Conservation (phyloP, 768 basidiomycete species). For the Xerocomellus chrysenteron region DNA sequence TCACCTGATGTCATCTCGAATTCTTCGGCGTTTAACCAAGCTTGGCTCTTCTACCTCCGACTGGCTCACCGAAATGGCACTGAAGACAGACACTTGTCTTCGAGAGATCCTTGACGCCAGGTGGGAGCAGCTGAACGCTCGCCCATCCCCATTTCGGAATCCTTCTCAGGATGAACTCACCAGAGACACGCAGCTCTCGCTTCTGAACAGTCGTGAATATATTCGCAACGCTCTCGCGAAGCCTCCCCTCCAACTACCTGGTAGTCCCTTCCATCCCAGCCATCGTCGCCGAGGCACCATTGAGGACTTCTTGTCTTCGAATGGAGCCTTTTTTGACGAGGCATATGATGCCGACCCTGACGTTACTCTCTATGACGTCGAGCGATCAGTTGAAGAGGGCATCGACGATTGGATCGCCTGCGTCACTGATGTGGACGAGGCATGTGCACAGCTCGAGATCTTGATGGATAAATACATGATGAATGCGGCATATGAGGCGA, state of each 20-base stretch:
- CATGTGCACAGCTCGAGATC: constrained; percentile 14
- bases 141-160: not conserved
- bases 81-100: not conserved
- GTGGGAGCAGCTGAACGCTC: not conserved
- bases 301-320: constrained; percentile 15
- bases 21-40: constrained; percentile 18
- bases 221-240: not conserved
- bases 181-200: not conserved
- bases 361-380: constrained; percentile 37
- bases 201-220: not conserved
- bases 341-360: constrained; percentile 6
- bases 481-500: too few species aligned
- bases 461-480: constrained; percentile 29
- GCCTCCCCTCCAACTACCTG: too few species aligned
- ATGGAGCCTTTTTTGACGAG: constrained; percentile 6
- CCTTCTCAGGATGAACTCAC: not conserved
- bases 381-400: constrained; percentile 29
- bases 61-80: not conserved
- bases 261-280: not conserved
- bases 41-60: not conserved
- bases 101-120: not conserved
- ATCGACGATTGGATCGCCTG: constrained; percentile 34
- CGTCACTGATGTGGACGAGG: constrained; percentile 4
- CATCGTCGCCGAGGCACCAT: constrained; percentile 8
- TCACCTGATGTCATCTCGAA: constrained; percentile 22